phyloP scores from a whole-genome alignment of 2,329 filamentous ascomycete species.

The Botrytis galanthina region DNA sequence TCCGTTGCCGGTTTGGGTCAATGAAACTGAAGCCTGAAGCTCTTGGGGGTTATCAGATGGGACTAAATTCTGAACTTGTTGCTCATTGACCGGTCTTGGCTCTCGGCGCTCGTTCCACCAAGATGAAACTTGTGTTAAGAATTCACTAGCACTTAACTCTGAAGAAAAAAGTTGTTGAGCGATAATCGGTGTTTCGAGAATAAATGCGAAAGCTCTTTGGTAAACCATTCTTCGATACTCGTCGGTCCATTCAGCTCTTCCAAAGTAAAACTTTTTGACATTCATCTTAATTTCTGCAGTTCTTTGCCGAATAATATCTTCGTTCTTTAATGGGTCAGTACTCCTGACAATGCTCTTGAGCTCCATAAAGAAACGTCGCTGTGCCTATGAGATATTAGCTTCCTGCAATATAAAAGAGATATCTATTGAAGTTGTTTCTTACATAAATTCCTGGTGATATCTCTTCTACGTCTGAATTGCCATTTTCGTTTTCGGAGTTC shows the following conservation, averaged over 20 bases:
- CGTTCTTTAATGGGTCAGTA: not conserved
- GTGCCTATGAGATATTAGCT: slow-evolving; percentile 3
- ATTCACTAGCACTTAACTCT: not conserved
- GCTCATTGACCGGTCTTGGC: not conserved
- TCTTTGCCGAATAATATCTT: not conserved
- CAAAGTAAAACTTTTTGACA: not conserved
- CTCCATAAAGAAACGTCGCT: not conserved
- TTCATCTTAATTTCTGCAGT: not conserved
- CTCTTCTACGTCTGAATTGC: slow-evolving; percentile 1
- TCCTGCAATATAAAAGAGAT: not conserved
- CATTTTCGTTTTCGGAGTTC: not conserved
- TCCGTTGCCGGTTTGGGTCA: not conserved
- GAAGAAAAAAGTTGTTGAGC: not conserved
- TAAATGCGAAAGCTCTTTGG: not conserved
- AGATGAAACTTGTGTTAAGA: not conserved
- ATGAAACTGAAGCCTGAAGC: not conserved
- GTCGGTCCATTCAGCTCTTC: not conserved
- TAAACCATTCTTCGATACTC: not conserved
- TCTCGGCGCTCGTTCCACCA: not conserved
- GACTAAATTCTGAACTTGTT: not conserved
- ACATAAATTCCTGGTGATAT: not conserved
- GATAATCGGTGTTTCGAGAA: not conserved
- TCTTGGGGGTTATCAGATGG: not conserved
- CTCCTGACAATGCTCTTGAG: not conserved
- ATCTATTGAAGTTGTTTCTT: not conserved